Percentiles rank a stretch among this genome's conserved stretches.
These are phyloP conservation scores for Phyllosticta citrichinensis DNA, from an alignment of 2,329 filamentous ascomycete genomes.

Conservation along the genomic window DNA sequence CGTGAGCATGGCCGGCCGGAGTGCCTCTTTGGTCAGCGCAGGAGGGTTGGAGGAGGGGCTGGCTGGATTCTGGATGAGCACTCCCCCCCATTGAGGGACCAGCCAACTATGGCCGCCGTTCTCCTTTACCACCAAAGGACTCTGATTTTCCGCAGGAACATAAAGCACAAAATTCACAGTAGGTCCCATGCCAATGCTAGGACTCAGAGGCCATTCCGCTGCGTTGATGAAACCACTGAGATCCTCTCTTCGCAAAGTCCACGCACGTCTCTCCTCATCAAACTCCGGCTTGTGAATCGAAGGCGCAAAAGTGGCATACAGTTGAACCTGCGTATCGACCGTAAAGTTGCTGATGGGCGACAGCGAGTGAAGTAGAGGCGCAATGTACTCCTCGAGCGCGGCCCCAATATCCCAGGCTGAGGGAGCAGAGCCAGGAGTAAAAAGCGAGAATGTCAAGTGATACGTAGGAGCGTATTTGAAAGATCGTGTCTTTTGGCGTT, in stretches of 20 bases:
- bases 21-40: constrained; percentile 52
- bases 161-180: constrained; percentile 96
- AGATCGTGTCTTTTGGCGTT: constrained; percentile 65
- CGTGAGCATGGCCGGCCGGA: constrained; percentile 74
- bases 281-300: constrained; percentile 49
- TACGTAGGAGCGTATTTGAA: constrained; percentile 91
- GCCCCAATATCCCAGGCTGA: constrained; percentile 86
- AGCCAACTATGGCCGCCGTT: constrained; percentile 69
- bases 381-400: constrained; percentile 70
- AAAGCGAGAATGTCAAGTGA: constrained; percentile 90
- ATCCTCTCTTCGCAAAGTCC: constrained; percentile 70
- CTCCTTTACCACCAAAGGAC: constrained; percentile 50
- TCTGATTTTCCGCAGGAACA: constrained; percentile 59
- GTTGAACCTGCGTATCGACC: constrained; percentile 89
- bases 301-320: constrained; percentile 66
- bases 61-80: constrained; percentile 55
- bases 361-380: constrained; percentile 69
- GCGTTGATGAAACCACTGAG: constrained; percentile 93
- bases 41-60: constrained; percentile 25
- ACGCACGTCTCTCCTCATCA: constrained; percentile 45
- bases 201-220: constrained; percentile 92
- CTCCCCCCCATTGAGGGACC: constrained; percentile 89
- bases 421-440: constrained; percentile 67
- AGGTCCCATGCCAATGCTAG: constrained; percentile 83
- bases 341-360: constrained; percentile 87